These are phyloP conservation scores for Xylaria venustula DNA, from an alignment of 495 filamentous ascomycete genomes.

Conservation along the genomic window DNA sequence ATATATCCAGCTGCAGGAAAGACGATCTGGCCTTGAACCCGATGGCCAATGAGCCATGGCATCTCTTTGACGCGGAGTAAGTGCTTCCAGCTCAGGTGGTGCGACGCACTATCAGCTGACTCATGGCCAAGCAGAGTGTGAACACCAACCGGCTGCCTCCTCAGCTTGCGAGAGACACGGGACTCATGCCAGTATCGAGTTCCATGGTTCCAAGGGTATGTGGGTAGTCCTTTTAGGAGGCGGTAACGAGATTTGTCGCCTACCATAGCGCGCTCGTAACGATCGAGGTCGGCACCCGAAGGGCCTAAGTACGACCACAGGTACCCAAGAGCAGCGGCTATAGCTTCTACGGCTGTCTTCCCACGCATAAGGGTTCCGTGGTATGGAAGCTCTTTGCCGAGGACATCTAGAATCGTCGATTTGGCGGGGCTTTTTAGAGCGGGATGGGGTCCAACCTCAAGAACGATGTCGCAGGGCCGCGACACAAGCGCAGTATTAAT, in stretches of 20 bases:
- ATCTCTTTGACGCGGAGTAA: background rate
- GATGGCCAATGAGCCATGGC: background rate
- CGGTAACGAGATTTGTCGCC: conserved; percentile 8
- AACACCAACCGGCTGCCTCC: conserved; percentile 14
- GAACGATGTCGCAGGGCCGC: conserved; percentile 19
- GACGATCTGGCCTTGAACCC: conserved; percentile 24
- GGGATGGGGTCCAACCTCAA: conserved; percentile 54
- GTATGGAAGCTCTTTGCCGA: conserved; percentile 20
- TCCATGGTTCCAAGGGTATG: conserved; percentile 47
- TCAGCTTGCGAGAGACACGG: conserved; percentile 26
- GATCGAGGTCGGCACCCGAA: conserved; percentile 5
- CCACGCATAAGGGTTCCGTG: conserved; percentile 16
- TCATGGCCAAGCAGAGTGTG: conserved; percentile 43
- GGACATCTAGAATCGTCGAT: conserved; percentile 17
- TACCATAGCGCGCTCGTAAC: conserved; percentile 10
- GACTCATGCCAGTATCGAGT: conserved; percentile 43
- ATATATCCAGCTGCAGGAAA: conserved; percentile 52
- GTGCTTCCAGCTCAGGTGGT: background rate
- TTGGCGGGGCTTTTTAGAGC: conserved; percentile 38
- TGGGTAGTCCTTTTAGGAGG: conserved; percentile 37
- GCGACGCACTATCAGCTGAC: conserved; percentile 19
- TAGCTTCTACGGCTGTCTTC: conserved; percentile 17
- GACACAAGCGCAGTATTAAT: conserved; percentile 18
- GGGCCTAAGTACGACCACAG: conserved; percentile 24
- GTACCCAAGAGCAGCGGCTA: conserved; percentile 27